Percentiles rank a stretch among this genome's conserved stretches.
phyloP scores from a whole-genome alignment of 192 early-diverging fungal species.

The Powellomyces hirtus region DNA sequence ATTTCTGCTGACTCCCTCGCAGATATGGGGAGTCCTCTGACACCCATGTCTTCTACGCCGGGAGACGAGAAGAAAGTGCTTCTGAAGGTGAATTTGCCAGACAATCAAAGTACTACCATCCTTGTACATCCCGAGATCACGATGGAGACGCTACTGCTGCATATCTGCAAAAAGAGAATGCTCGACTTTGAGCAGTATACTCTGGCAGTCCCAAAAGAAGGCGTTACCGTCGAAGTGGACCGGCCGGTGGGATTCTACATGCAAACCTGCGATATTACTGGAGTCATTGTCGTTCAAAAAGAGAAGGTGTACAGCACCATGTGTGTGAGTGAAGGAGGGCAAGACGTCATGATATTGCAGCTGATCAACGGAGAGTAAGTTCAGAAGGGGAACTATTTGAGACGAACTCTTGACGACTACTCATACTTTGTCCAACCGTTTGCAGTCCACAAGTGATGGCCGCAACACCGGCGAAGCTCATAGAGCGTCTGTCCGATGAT shows the following conservation, averaged over 20 bases:
- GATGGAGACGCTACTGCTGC: constrained; percentile 42
- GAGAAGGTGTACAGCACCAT: constrained; percentile 51
- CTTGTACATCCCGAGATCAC: constrained; percentile 34
- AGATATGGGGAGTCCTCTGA: background rate
- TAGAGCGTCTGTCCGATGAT: constrained; percentile 45
- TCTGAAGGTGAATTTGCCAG: constrained; percentile 33
- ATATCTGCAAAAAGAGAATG: constrained; percentile 37
- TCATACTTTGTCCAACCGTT: background rate
- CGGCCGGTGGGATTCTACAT: constrained; percentile 34
- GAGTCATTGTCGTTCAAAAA: constrained; percentile 46
- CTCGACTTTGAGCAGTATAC: constrained; percentile 45
- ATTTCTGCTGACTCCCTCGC: background rate
- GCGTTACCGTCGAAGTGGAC: constrained; percentile 48
- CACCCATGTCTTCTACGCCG: constrained; percentile 1
- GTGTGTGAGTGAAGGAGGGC: constrained; percentile 44
- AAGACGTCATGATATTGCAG: constrained; percentile 51
- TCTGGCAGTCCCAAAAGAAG: constrained; percentile 31
- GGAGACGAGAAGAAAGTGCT: constrained; percentile 18
- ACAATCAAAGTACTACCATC: constrained; percentile 32
- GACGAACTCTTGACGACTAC: background rate
- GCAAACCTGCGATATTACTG: constrained; percentile 23
- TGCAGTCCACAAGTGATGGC: constrained; percentile 53
- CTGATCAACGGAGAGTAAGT: constrained; percentile 43
- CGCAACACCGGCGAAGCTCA: constrained; percentile 48
- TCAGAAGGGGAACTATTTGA: background rate